Base-by-base conservation (phyloP, 305 asterid genomes). In the Fraxinus floribunda region DNA sequence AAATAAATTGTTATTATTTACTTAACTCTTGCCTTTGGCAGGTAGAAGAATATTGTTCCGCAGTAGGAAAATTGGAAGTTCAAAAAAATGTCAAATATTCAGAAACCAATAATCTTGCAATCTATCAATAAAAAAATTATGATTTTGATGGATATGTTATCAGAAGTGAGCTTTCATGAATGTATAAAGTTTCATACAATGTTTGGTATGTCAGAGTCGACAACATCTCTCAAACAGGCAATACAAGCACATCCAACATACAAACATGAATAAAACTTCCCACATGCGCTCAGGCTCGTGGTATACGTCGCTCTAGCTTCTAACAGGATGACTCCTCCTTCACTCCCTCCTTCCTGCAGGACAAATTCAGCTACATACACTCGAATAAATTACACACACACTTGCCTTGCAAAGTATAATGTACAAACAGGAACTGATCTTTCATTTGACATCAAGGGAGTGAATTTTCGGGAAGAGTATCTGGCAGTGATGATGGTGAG, bases 401-500 rank as follows among this genome's bases (percentile, higher is more conserved):
- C 36, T 8, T 24, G 77, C 44, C 68, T 2, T 39, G 57, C 46
- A 84, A 34, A 76, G 36, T 66, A 44, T 32, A n/a, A 60, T 60
- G 71, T 80, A 77, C 81, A 71, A 71, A 49, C 46, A 13, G 79
- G 55, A 64, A 64, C 38, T 49, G 44, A 36, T 36, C 46, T 35
- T 34, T 34, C 49, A 7, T 75, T 49, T 80, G 83, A 84, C 38
- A 29, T 16, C 30, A 81, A 72, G 78, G 73, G 76, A 79, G 32
- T 22, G 73, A 55, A 76, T 83, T 88, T 73, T 86, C 91, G 8
- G 81, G 83, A 80, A 85, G 85, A 46, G 80, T 78, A 46, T 90
- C 92, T 7, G 89, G 90, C 35, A 86, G 86, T 5, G 90, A 88
- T 4, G 90, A 86, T 7, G 92, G 89, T 10, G 90, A 83, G 77